Base-by-base conservation (phyloP, 2,329 filamentous ascomycete genomes). In the Talaromyces pinophilus region DNA sequence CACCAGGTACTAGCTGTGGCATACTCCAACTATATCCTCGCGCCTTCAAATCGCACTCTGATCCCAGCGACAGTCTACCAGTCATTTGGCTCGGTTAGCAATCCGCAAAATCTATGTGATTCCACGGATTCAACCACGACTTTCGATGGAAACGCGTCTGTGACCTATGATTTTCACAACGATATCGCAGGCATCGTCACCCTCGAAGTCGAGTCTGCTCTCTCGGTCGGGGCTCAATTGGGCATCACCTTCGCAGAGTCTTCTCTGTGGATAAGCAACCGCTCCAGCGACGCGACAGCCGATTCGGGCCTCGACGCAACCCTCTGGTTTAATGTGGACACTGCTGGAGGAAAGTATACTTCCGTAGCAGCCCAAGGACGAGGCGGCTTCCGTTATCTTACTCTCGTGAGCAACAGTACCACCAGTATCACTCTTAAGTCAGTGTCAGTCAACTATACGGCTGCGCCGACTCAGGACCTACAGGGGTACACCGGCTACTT, bases 241-340 rank as follows among this genome's bases (percentile, higher is more conserved):
- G 78, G 79, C 5, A 66, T 81, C 8, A 79, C 76, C 3, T 82
- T 79, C 64, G 76, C 75, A 0, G 79, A 82, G 66, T 76, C 73
- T 1, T 75, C 67, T 30, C 68, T 84, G 1, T 86, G 82, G 82
- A 82, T 86, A 55, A 83, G 79, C 48, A 78, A 76, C 3, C 69
- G 78, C 35, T 77, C 73, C 7, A 78, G 79, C 66, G 84, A 85
- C 71, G 81, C 80, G 1, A 84, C 81, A 0, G 77, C 77, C 1
- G 79, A 83, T 62, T 75, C 77, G 5, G 82, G 80, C 0, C 77
- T 82, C 8, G 84, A 86, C 57, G 78, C 81, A 61, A 77, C 79
- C 0, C 74, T 86, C 0, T 86, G 82, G 82, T 83, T 85, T 64
- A 70, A 78, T 2, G 75, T 77, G 5, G 75, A 73, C 2, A 68